phyloP scores from a whole-genome alignment of 2,329 filamentous ascomycete genomes.

The Trichoderma hamatum region DNA sequence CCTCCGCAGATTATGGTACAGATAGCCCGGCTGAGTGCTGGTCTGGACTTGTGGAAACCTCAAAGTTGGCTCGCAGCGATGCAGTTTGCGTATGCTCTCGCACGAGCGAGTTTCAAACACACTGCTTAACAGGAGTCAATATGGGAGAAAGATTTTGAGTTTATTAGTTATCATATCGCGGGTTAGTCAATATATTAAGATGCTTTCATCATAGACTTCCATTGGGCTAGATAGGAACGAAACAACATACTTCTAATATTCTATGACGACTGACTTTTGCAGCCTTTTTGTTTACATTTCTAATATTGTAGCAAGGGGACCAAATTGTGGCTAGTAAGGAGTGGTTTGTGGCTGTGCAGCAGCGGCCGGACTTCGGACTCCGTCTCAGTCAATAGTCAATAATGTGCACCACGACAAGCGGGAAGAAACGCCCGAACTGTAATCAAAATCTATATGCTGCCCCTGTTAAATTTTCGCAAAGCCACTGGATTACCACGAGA shows the following conservation, averaged over 20 bases:
- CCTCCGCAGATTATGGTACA: neutral
- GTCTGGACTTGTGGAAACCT: constrained; percentile 2
- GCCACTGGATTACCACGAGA: neutral
- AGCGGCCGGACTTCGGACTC: neutral
- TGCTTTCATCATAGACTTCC: neutral
- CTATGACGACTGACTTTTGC: neutral
- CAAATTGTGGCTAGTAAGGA: too few relatives aligned
- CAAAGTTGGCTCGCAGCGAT: neutral
- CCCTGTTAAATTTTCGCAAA: neutral
- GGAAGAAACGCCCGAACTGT: neutral
- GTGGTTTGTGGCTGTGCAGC: neutral
- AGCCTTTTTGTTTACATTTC: too few relatives aligned
- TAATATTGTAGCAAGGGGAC: too few relatives aligned
- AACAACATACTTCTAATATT: neutral
- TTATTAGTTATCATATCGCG: neutral
- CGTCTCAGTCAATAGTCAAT: neutral
- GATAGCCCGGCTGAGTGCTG: neutral
- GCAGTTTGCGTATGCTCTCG: neutral
- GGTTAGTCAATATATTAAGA: neutral
- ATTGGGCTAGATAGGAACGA: neutral
- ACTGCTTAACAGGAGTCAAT: neutral
- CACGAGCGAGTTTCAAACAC: neutral
- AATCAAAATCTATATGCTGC: neutral
- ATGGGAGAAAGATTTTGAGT: neutral
- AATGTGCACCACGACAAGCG: neutral